These are phyloP conservation scores for Trichoderma atrobrunneum DNA, from an alignment of 2,329 filamentous ascomycete genomes.

Conservation along the genomic window DNA sequence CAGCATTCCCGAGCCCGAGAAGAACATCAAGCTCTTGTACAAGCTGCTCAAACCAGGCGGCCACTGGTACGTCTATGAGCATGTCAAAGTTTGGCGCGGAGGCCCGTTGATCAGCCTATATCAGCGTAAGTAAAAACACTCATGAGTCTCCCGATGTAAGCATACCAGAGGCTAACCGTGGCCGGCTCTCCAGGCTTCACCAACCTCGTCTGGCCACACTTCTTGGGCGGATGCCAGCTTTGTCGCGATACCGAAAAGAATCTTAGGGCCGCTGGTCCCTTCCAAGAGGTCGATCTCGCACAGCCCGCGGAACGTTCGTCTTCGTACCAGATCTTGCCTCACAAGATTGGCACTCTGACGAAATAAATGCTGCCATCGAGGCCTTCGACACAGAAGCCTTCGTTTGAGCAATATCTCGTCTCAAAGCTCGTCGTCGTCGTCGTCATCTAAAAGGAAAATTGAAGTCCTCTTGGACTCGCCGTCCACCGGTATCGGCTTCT, in stretches of 20 bases:
- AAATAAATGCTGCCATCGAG: conserved; percentile 37
- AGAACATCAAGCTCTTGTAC: conserved; percentile 55
- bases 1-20: conserved; percentile 59
- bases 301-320: conserved; percentile 38
- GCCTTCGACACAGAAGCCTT: neutral
- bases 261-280: conserved; percentile 49
- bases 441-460: conserved; percentile 40
- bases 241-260: conserved; percentile 47
- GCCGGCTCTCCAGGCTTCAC: conserved; percentile 39
- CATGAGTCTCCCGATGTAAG: neutral
- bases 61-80: conserved; percentile 62
- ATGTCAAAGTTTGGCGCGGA: conserved; percentile 45
- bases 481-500: conserved; percentile 24
- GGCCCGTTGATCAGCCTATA: conserved; percentile 45
- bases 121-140: conserved; percentile 44
- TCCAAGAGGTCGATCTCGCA: conserved; percentile 48
- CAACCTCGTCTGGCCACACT: conserved; percentile 51
- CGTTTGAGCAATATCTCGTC: neutral
- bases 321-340: conserved; percentile 45
- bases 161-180: neutral
- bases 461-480: conserved; percentile 30
- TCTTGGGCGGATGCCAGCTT: conserved; percentile 52
- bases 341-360: conserved; percentile 51
- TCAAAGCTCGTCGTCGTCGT: conserved; percentile 40
- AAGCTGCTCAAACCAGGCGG: conserved; percentile 59